Conservation (phyloP, 1,284 basidiomycete genomes). For the Phlebopus sp. region DNA sequence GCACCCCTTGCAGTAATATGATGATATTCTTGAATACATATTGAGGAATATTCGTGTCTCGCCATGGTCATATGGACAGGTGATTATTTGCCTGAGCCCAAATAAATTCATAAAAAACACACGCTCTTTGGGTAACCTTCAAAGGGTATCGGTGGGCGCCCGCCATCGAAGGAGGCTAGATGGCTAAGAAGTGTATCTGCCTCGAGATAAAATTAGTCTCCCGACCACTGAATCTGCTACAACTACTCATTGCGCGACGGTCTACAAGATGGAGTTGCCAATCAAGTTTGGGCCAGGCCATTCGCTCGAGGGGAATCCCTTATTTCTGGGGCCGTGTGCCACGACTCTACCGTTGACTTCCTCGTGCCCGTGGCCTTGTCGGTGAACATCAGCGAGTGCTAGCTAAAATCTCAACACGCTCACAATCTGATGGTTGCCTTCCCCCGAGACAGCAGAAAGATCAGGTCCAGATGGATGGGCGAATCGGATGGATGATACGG, state of each 20-base stretch:
- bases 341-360: slow-evolving; percentile 15
- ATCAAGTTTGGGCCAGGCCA: not conserved
- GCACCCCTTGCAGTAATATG: too few species aligned
- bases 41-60: too few species aligned
- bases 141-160: too few species aligned
- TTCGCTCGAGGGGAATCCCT: not conserved
- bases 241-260: too few species aligned
- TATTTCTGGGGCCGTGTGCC: slow-evolving; percentile 9
- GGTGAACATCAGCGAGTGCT: not conserved
- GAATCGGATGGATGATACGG: slow-evolving; percentile 21
- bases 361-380: not conserved
- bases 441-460: not conserved
- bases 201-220: too few species aligned
- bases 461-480: slow-evolving; percentile 11
- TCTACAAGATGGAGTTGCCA: not conserved
- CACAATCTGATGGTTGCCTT: not conserved
- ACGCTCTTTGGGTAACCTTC: too few species aligned
- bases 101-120: too few species aligned
- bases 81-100: too few species aligned
- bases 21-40: too few species aligned
- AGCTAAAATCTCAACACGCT: not conserved
- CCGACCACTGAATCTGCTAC: not conserved
- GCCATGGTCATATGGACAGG: too few species aligned
- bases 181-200: too few species aligned
- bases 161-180: too few species aligned